Base-by-base conservation (phyloP, 805 yeast genomes). In the Limtongia smithiae region DNA sequence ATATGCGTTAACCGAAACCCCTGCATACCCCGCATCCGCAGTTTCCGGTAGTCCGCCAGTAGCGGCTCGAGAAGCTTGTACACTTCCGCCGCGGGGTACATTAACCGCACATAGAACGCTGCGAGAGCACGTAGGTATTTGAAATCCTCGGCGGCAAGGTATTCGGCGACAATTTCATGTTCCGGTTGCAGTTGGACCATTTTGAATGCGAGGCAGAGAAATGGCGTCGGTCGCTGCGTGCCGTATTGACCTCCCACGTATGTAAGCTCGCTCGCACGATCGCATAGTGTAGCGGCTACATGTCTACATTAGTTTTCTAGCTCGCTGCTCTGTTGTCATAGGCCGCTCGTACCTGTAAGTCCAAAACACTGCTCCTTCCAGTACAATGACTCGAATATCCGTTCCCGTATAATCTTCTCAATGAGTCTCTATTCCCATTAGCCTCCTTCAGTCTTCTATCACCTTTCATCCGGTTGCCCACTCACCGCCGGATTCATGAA, bases 131-230 rank as follows among this genome's bases (percentile, higher is more conserved):
- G 79, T 41, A 87, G 66, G 61, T 88, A 89, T 65, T 87, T 86
- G 74, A 90, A 90, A 47, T 82, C 80, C 42, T 71, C 68, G 59
- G 90, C 93, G 1, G 65, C 65, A 11, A 83, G 67, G 54, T 78
- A 74, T 46, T 80, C 74, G 15, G 69, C 62, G 2, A 85, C 62
- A 3, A 86, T 78, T 3, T 79, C 85, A 9, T 62, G 60, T 1
- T 74, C 60, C 0, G 97, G 97, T 54, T 79, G 79, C 15, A 93
- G 66, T 65, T 91, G 95, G 3, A 90, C 71, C 50, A 91, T 64
- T 55, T 91, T 80, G 61, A 87, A 78, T 30, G 88, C 65, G 38
- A 95, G 72, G 61, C 95, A 82, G n/a, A 86, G 63, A 59, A 87
- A 88, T 12, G 81, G 82, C 15, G 84, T 71, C 0, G 94, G 93